A percentile compares a stretch with the other conserved stretches of the same genome.
Evolutionary conservation across 805 yeast species (phyloP).

Genomic region (Kodamaea jinghongensis): DNA sequence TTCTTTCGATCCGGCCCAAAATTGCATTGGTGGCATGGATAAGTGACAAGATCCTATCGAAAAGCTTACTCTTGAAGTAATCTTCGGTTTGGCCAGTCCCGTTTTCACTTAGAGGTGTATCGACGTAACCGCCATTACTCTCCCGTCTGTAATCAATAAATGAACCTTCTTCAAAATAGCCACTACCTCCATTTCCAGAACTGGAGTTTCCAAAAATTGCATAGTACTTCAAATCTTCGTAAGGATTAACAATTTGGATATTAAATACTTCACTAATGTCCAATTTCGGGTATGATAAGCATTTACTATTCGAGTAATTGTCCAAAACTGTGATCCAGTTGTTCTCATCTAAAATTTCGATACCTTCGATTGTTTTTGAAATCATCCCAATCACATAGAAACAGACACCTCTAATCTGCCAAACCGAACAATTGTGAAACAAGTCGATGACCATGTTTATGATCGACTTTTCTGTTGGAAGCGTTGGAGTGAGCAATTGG

Average conservation of each 20-base stretch:
- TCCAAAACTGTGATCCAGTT: slow-evolving; percentile 52
- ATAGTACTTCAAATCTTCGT: slow-evolving; percentile 23
- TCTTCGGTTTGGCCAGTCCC: slow-evolving; percentile 2
- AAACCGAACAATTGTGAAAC: slow-evolving; percentile 32
- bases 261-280: slow-evolving; percentile 16
- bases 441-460: slow-evolving; percentile 48
- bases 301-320: slow-evolving; percentile 11
- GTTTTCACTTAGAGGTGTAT: neutral
- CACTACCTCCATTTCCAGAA: slow-evolving; percentile 2
- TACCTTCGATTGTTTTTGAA: slow-evolving; percentile 71
- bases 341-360: slow-evolving; percentile 77
- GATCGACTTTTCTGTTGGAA: slow-evolving; percentile 19
- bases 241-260: slow-evolving; percentile 22
- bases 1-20: slow-evolving; percentile 43
- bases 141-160: neutral
- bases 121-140: neutral
- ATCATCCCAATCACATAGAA: slow-evolving; percentile 75
- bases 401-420: slow-evolving; percentile 73
- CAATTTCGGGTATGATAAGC: slow-evolving; percentile 14
- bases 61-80: slow-evolving; percentile 15
- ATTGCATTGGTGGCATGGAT: slow-evolving; percentile 52
- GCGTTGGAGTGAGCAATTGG: slow-evolving; percentile 35
- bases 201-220: slow-evolving; percentile 18
- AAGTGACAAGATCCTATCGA: slow-evolving; percentile 26
- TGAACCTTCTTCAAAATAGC: slow-evolving; percentile 3